phyloP scores from a whole-genome alignment of 495 filamentous ascomycete species.

The Entonaema liquescens region DNA sequence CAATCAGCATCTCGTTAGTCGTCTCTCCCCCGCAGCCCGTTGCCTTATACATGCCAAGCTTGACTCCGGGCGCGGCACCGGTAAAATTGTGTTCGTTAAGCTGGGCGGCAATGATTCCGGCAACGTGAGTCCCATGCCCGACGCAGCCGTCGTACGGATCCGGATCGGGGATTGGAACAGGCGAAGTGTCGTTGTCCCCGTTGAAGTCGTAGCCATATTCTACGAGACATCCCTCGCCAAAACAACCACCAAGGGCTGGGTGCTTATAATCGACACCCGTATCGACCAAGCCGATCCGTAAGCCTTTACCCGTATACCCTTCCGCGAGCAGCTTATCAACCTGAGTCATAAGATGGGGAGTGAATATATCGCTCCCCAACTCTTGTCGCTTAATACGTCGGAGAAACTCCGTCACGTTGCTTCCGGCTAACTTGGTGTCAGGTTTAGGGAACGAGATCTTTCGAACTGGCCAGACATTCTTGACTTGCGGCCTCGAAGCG shows the following conservation, averaged over 20 bases:
- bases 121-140: not conserved
- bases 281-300: conserved; percentile 28
- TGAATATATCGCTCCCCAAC: not conserved
- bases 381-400: not conserved
- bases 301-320: conserved; percentile 25
- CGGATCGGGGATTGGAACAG: not conserved
- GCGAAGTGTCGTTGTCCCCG: not conserved
- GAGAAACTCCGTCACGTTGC: not conserved
- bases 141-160: not conserved
- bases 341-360: conserved; percentile 21
- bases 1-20: conserved; percentile 21
- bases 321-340: conserved; percentile 31
- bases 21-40: conserved; percentile 41
- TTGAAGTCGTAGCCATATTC: not conserved
- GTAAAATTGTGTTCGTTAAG: conserved; percentile 46
- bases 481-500: not conserved
- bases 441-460: not conserved
- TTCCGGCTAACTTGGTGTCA: not conserved
- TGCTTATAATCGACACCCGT: conserved; percentile 35
- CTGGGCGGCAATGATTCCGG: conserved; percentile 42
- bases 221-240: not conserved
- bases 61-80: conserved; percentile 56
- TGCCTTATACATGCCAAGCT: conserved; percentile 51
- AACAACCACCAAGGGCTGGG: not conserved
- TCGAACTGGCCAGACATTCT: not conserved